Base-by-base conservation (phyloP, 352 stramenopile species). In the Phytophthora podocarpi region DNA sequence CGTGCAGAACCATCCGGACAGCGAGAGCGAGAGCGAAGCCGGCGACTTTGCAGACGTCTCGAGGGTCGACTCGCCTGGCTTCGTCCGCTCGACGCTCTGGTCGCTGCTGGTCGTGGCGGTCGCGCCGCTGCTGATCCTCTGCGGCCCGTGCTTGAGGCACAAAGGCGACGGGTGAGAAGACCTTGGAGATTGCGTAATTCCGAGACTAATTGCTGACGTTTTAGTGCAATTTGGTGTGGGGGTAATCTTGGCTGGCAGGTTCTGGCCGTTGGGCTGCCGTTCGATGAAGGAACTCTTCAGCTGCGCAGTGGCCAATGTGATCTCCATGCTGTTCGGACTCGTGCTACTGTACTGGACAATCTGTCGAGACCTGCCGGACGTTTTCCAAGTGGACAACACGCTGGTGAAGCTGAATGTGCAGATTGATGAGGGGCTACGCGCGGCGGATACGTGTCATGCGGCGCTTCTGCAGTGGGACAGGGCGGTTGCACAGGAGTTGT, bases 221-320 rank as follows among this genome's bases (percentile, higher is more conserved):
- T 46, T 46, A 10, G 46, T 27, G 1, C 9, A 35, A 31, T 46
- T 48, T 20, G 2, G 16, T 18, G 12, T 61, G n/a, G 41, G n/a
- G 5, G 5, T 32, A 3, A 26, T 24, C 45, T 41, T 46, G 30
- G 11, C n/a, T 59, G 32, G 26, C 40, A 93, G 84, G 12, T 82
- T 83, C 46, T 95, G 85, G 83, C 85, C 85, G 36, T 70, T 95
- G 27, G 72, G 66, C 7, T 91, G 83, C 57, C 41, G 60, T 40
- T 91, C 82, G 13, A 43, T 91, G 16, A 71, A 70, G 31, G 64
- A 78, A 23, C 66, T 93, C 3, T 67, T 89, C 37, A 24, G 51
- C 11, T 70, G 48, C 41, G 80, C 76, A 58, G n/a, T 83, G 20
- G 31, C 49, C 18, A 82, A 90, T 50, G 50, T 91, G 31, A 47